Base-by-base conservation (phyloP, 2,329 filamentous ascomycete species). In the Botrytis fabae region DNA sequence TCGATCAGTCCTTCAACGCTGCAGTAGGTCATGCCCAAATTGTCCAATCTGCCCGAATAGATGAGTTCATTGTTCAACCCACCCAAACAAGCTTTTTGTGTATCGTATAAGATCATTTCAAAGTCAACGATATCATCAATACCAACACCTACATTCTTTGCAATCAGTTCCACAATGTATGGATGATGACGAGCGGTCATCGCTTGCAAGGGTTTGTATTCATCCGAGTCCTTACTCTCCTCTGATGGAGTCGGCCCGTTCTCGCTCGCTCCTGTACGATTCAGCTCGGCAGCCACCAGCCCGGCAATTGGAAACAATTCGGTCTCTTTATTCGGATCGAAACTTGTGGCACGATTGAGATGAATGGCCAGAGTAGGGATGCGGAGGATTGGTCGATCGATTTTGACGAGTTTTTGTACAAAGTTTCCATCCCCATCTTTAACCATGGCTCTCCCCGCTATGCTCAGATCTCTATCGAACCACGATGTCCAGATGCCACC, bases 401-500 rank as follows among this genome's bases (percentile, higher is more conserved):
- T 89, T 84, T 97, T 96, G 83, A 98, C 89, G 73, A 99, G 87
- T 83, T 92, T 95, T 83, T 94, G 92, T 75, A 91, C 89, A 76
- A 97, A 93, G 76, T 88, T 90, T 69, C 92, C 93, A 73, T 92
- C 88, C 64, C 87, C 87, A 73, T 91, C 90, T 78, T 88, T 90
- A 72, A 96, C 93, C 85, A 98, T 91, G 22, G 93, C 93, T 74
- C 96, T 89, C 14, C 96, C 96, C 46, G 96, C 96, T 71, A 98
- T 90, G 78, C 93, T 92, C 75, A 99, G 85, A 82, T 99, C 96
- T 69, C 96, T 91, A 82, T 99, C 96, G 81, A 99, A 99, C 96
- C 92, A 99, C 64, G 93, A 97, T 83, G 98, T 95, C 95, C 95
- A 98, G 80, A 98, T 91, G 72, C 96, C 96, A 75, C 96, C 96